Percentiles rank a stretch among this genome's conserved stretches.
Conservation (phyloP, 805 yeast genomes). For the Candida morakotiae region DNA sequence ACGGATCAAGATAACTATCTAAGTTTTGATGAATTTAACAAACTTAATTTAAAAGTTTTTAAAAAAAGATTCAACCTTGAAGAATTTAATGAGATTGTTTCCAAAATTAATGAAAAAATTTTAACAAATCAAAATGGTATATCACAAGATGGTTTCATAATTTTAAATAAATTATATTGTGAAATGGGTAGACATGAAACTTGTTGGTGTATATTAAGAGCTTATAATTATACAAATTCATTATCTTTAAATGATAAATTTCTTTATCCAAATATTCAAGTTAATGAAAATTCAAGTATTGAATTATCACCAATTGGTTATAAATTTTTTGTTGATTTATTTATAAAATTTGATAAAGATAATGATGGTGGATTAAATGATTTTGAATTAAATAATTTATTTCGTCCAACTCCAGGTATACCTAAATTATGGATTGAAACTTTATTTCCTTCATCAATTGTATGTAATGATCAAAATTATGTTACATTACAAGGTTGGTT, state of each 20-base stretch:
- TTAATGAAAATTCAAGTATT: conserved; percentile 71
- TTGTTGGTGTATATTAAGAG: conserved; percentile 88
- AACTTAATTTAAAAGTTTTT: conserved; percentile 74
- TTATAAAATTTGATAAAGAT: conserved; percentile 84
- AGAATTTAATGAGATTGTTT: conserved; percentile 35
- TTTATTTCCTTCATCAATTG: conserved; percentile 83
- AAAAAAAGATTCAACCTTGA: conserved; percentile 38
- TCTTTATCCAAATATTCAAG: conserved; percentile 74
- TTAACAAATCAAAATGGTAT: conserved; percentile 43
- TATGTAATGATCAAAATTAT: conserved; percentile 83
- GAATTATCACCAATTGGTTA: conserved; percentile 93
- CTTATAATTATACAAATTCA: conserved; percentile 90
- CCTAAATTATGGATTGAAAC: conserved; percentile 85
- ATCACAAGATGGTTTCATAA: conserved; percentile 69
- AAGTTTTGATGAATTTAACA: conserved; percentile 64
- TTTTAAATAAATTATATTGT: conserved; percentile 76
- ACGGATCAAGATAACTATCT: conserved; percentile 85
- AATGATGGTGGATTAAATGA: conserved; percentile 94
- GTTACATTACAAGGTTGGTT: conserved; percentile 97
- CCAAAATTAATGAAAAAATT: conserved; percentile 28
- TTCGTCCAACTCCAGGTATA: conserved; percentile 89
- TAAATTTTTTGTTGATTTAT: conserved; percentile 84
- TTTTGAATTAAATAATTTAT: conserved; percentile 61
- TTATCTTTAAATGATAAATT: conserved; percentile 77
- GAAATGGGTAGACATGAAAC: conserved; percentile 95